Percentiles rank a stretch among this genome's conserved stretches.
These are phyloP conservation scores for Arabidopsis lyrata DNA, from an alignment of 441 rosid species.

Conservation along the genomic window DNA sequence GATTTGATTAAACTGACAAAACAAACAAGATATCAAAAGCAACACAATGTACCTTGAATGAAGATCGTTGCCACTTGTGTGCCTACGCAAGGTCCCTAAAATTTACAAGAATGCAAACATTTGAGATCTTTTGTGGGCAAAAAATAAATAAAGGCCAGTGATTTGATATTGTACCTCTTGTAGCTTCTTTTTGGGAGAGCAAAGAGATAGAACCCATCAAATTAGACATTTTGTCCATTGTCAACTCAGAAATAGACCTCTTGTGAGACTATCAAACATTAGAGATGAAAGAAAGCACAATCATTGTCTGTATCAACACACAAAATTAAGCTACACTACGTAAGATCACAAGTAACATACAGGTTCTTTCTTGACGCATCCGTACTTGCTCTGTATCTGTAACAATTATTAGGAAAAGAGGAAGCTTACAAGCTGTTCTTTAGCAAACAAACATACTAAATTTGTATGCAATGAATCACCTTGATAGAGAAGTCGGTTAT, in stretches of 20 bases:
- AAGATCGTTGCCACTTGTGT: constrained; percentile 61
- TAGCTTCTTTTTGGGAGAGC: constrained; percentile 59
- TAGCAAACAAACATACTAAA: not conserved
- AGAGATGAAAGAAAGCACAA: constrained; percentile 18
- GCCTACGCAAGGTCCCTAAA: constrained; percentile 62
- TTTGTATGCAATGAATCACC: constrained; percentile 49
- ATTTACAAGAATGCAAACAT: constrained; percentile 6
- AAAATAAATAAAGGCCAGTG: not conserved
- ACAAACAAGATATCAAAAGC: not conserved
- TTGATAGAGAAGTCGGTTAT: constrained; percentile 76
- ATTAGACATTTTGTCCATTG: constrained; percentile 77
- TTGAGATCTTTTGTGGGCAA: not conserved
- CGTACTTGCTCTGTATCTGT: constrained; percentile 94
- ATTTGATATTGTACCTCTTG: constrained; percentile 50
- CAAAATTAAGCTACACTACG: constrained; percentile 18
- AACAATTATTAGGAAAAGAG: constrained; percentile 8
- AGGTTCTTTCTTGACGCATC: constrained; percentile 65
- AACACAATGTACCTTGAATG: constrained; percentile 60
- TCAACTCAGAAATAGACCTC: constrained; percentile 80
- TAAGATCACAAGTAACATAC: constrained; percentile 54
- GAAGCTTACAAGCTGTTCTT: constrained; percentile 26
- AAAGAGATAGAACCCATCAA: constrained; percentile 71
- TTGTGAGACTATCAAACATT: constrained; percentile 54
- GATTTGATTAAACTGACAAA: not conserved
- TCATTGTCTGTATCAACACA: constrained; percentile 21